Conservation (phyloP, 371 early-diverging fungal genomes). For the Blastocladiella emersonii region DNA sequence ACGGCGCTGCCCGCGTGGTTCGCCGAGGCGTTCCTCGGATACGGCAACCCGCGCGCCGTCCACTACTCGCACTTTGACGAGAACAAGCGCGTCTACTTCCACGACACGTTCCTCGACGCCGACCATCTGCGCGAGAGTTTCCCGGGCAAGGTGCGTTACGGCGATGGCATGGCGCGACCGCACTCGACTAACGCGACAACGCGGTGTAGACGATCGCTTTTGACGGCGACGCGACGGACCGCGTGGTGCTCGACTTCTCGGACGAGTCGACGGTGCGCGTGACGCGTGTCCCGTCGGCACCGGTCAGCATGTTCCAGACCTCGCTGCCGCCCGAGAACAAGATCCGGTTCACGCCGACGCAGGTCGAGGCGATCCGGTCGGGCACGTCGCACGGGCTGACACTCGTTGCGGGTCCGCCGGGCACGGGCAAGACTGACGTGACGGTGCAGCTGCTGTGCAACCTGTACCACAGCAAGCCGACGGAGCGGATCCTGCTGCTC, state of each 20-base stretch:
- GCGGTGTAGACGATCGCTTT: background rate
- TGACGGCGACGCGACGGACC: background rate
- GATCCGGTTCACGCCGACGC: conserved; percentile 72
- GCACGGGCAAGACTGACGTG: conserved; percentile 92
- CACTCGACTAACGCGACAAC: too few relatives aligned
- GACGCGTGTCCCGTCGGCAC: conserved; percentile 39
- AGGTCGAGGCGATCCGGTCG: conserved; percentile 73
- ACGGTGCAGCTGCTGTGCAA: conserved; percentile 90
- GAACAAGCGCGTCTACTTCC: conserved; percentile 40
- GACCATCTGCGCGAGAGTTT: conserved; percentile 61
- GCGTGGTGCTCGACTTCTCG: background rate
- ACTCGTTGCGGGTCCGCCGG: conserved; percentile 88
- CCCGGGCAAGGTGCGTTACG: conserved; percentile 15
- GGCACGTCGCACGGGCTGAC: conserved; percentile 67
- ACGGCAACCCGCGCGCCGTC: conserved; percentile 74
- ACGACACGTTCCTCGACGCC: conserved; percentile 74
- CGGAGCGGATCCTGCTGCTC: conserved; percentile 75
- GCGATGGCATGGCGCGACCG: too few relatives aligned
- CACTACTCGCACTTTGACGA: conserved; percentile 25
- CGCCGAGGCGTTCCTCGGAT: conserved; percentile 74
- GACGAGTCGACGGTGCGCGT: conserved; percentile 23
- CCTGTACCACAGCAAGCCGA: conserved; percentile 74
- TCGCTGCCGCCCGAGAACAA: conserved; percentile 45
- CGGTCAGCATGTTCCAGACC: conserved; percentile 61
- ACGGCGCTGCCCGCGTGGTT: conserved; percentile 78